Evolutionary conservation across 768 basidiomycete genomes (phyloP).

Genomic region (Leccinellum rugosiceps): DNA sequence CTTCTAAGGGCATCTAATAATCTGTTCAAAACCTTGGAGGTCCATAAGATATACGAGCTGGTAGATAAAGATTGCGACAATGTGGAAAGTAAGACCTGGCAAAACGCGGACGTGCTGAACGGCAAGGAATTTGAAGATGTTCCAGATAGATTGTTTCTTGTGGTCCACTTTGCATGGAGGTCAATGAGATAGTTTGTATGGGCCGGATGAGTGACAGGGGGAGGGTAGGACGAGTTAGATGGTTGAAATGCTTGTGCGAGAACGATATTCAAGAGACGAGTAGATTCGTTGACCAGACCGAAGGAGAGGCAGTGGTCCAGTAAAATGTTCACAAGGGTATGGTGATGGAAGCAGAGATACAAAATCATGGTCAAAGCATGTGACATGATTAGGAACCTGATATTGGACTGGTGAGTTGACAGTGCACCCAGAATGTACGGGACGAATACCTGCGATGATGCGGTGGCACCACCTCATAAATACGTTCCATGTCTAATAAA

Average conservation of each 20-base stretch:
- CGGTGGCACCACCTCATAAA: conserved; percentile 54
- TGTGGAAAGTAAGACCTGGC: conserved; percentile 13
- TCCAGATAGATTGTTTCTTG: conserved; percentile 4
- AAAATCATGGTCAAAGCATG: conserved; percentile 52
- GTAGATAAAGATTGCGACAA: conserved; percentile 22
- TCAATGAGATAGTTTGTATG: conserved; percentile 48
- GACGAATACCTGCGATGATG: conserved; percentile 46
- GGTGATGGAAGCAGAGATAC: conserved; percentile 42
- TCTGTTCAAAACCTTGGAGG: conserved; percentile 39
- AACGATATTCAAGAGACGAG: conserved; percentile 39
- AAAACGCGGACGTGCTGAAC: conserved; percentile 31
- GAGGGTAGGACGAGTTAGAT: conserved; percentile 16
- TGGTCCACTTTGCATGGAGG: conserved; percentile 40
- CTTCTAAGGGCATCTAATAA: conserved; percentile 32
- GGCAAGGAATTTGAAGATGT: not conserved
- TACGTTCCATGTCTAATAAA: conserved; percentile 29
- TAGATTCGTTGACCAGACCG: conserved; percentile 42
- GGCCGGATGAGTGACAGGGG: conserved; percentile 41
- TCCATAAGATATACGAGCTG: conserved; percentile 40
- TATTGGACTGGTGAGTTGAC: conserved; percentile 1
- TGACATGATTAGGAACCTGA: conserved; percentile 47
- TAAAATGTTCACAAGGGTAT: conserved; percentile 46
- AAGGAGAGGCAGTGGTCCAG: conserved; percentile 50
- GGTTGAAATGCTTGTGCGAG: conserved; percentile 39
- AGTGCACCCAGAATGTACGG: conserved; percentile 2